Percentiles rank a stretch among this genome's conserved stretches.
Conservation (phyloP, 2,329 filamentous ascomycete genomes). For the Proliferodiscus dingleyae region DNA sequence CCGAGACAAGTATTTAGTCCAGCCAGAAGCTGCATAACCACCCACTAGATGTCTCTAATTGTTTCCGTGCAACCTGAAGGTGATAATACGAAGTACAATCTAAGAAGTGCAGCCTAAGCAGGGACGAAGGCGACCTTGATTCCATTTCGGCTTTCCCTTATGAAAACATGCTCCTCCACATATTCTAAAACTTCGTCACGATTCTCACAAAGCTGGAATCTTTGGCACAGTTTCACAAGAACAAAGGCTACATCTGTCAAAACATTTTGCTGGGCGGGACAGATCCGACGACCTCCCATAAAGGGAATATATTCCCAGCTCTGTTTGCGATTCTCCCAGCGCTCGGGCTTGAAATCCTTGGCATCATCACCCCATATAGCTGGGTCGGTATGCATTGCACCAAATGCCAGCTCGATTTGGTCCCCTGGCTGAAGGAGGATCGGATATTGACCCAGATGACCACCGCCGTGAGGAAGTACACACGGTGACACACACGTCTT, state of each 20-base stretch:
- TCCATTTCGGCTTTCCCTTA: neutral
- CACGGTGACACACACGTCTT: neutral
- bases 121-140: no score
- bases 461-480: neutral
- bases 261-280: neutral
- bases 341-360: neutral
- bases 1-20: no score
- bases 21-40: no score
- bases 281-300: neutral
- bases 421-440: neutral
- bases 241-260: neutral
- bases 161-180: neutral
- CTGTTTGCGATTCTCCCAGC: neutral
- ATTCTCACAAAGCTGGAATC: neutral
- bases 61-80: no score
- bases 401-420: neutral
- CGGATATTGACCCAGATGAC: neutral
- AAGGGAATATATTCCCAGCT: neutral
- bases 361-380: neutral
- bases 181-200: neutral
- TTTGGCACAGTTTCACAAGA: neutral
- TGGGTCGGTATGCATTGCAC: neutral
- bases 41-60: no score
- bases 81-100: no score
- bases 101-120: no score